Evolutionary conservation across 1,139 yeast genomes (phyloP), one percentile per base, ranked within the genome.

Genomic region (Lizanozyma gosingica): DNA sequence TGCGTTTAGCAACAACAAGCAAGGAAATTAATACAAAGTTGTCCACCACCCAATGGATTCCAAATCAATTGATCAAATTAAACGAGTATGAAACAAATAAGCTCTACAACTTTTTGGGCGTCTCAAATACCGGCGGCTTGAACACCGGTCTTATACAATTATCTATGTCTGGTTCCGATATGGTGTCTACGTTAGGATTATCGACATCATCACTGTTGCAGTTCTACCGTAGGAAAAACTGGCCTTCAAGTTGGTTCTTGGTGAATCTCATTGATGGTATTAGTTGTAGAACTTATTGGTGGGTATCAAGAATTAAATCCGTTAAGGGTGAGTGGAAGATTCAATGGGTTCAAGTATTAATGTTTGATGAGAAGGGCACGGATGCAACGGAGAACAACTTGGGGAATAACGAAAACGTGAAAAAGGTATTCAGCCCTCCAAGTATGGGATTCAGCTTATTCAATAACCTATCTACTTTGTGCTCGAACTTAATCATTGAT

Each of bases 221-320:
- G 46, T 71, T 78, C 41, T 82, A 76, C 53, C 67, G 84, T 17
- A 65, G 83, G 40, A 74, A 73, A 40, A 80, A 74, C 44, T 83
- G 90, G 90, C 87, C 88, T 1, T 62, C 77, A 2, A 76, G 80
- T 42, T 83, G 90, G 90, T 79, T 79, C 54, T 57, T 83, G 39
- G 71, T 80, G 3, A 65, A 62, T 38, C 60, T 71, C 40, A 58
- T 71, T 3, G 55, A 65, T 57, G 71, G 78, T 35, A 59, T 66
- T 41, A 71, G 63, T 34, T 65, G 76, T 1, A 66, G 68, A 15
- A 62, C 78, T 4, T 66, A 70, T 41, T 74, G 85, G 67, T 82
- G 80, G 73, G 83, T 82, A 27, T 79, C 85, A 4, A 68, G 82
- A 42, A 72, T 81, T 37, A 71, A 70, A 47, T 73, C 83, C 1